These are phyloP conservation scores for Penicillium hesseltinei DNA, from an alignment of 2,329 filamentous ascomycete genomes.

Conservation along the genomic window DNA sequence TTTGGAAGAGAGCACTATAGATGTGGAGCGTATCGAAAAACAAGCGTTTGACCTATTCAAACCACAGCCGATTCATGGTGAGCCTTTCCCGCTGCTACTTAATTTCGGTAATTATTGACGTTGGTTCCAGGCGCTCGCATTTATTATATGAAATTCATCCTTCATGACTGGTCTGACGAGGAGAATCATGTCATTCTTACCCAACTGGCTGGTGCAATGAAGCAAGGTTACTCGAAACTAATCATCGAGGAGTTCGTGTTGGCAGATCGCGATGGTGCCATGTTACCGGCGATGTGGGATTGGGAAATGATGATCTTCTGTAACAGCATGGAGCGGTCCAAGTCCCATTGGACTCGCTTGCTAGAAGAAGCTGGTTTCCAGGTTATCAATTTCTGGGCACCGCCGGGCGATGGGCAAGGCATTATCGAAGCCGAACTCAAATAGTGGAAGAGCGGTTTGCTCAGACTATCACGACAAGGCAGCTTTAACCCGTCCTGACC, in stretches of 20 bases:
- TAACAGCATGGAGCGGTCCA: conserved; percentile 34
- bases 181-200: conserved; percentile 32
- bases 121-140: conserved; percentile 25
- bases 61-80: conserved; percentile 14
- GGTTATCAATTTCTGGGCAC: conserved; percentile 23
- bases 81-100: background rate
- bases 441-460: background rate
- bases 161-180: conserved; percentile 43
- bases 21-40: background rate
- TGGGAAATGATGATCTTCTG: conserved; percentile 34
- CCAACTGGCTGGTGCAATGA: conserved; percentile 32
- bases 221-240: conserved; percentile 35
- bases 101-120: background rate
- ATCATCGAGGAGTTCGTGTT: conserved; percentile 45
- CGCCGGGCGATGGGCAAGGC: conserved; percentile 3
- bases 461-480: background rate
- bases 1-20: conserved; percentile 4
- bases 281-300: conserved; percentile 31
- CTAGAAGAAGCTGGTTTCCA: conserved; percentile 33
- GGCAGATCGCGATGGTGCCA: conserved; percentile 27
- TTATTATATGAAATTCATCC: conserved; percentile 41
- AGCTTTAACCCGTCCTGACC: background rate
- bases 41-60: conserved; percentile 10
- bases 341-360: conserved; percentile 33
- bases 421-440: conserved; percentile 12